These are phyloP conservation scores for Lentinula raphanica DNA, from an alignment of 768 basidiomycete species.

Conservation along the genomic window DNA sequence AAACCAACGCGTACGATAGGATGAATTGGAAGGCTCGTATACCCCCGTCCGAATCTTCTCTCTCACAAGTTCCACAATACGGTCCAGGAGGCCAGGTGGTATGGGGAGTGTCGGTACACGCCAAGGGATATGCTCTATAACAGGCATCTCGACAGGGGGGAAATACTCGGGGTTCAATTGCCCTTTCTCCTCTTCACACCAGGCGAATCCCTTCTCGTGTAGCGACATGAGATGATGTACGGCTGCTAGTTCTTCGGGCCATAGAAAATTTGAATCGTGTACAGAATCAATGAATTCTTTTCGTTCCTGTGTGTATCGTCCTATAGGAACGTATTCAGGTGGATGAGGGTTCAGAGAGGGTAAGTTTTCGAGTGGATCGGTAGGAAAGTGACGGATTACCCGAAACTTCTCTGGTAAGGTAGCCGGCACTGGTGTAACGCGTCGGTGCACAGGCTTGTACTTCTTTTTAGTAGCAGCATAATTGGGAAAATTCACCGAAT, in stretches of 20 bases:
- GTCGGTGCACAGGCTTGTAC: slow-evolving; percentile 18
- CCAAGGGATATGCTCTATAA: neutral
- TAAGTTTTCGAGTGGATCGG: slow-evolving; percentile 9
- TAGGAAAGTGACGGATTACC: slow-evolving; percentile 11
- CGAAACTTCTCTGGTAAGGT: slow-evolving; percentile 16
- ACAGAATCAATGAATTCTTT: neutral
- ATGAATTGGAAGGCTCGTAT: slow-evolving; percentile 16
- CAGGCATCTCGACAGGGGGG: slow-evolving; percentile 12
- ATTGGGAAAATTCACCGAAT: neutral
- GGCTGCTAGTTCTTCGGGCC: neutral
- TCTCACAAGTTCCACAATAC: slow-evolving; percentile 12
- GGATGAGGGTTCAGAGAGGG: slow-evolving; percentile 5
- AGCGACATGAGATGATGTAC: slow-evolving; percentile 1
- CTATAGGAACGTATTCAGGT: neutral
- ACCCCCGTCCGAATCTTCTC: slow-evolving; percentile 13
- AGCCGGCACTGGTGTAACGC: slow-evolving; percentile 12
- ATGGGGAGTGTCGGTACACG: slow-evolving; percentile 9
- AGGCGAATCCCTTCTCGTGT: slow-evolving; percentile 18
- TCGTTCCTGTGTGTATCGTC: neutral
- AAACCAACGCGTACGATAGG: slow-evolving; percentile 8
- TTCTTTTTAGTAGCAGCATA: slow-evolving; percentile 9
- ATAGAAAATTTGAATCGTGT: neutral
- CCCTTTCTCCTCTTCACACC: slow-evolving; percentile 21
- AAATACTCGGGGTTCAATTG: slow-evolving; percentile 17
- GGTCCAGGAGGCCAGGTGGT: slow-evolving; percentile 12